These are phyloP conservation scores for Erythrobasidium hasegawianum DNA, from an alignment of 1,284 basidiomycete genomes.

Conservation along the genomic window DNA sequence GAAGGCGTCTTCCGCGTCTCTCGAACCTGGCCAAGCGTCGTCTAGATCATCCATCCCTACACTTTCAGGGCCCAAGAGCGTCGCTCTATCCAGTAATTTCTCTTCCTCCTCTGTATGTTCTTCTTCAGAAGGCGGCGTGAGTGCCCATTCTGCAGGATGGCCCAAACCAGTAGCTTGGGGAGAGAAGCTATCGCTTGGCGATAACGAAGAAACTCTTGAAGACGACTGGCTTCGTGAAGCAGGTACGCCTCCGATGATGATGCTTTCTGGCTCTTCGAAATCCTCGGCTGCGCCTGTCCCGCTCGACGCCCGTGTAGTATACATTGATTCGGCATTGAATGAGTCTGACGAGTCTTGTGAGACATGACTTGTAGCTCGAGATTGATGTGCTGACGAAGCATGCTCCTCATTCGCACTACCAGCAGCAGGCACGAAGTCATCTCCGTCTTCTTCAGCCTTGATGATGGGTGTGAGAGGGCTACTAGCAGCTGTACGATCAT, in stretches of 20 bases:
- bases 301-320: too few species aligned
- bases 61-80: slow-evolving; percentile 24
- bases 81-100: slow-evolving; percentile 28
- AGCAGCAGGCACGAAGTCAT: slow-evolving; percentile 10
- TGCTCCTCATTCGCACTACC: background rate
- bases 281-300: too few species aligned
- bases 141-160: slow-evolving; percentile 24
- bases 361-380: background rate
- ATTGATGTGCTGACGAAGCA: background rate
- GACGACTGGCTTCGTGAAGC: slow-evolving; percentile 17
- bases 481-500: slow-evolving; percentile 4
- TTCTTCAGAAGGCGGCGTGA: slow-evolving; percentile 30
- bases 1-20: background rate
- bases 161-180: slow-evolving; percentile 14
- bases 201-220: slow-evolving; percentile 22
- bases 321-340: slow-evolving; percentile 22
- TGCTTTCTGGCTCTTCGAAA: background rate
- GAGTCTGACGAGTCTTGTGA: slow-evolving; percentile 13
- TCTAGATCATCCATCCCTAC: slow-evolving; percentile 33
- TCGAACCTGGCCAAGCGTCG: slow-evolving; percentile 29
- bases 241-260: too few species aligned
- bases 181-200: slow-evolving; percentile 30
- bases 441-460: slow-evolving; percentile 29
- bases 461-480: slow-evolving; percentile 14
- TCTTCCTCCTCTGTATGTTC: slow-evolving; percentile 32